Percentiles rank a stretch among this genome's conserved stretches.
phyloP scores from a whole-genome alignment of 495 filamentous ascomycete genomes.

The Stereocaulon alpinum region DNA sequence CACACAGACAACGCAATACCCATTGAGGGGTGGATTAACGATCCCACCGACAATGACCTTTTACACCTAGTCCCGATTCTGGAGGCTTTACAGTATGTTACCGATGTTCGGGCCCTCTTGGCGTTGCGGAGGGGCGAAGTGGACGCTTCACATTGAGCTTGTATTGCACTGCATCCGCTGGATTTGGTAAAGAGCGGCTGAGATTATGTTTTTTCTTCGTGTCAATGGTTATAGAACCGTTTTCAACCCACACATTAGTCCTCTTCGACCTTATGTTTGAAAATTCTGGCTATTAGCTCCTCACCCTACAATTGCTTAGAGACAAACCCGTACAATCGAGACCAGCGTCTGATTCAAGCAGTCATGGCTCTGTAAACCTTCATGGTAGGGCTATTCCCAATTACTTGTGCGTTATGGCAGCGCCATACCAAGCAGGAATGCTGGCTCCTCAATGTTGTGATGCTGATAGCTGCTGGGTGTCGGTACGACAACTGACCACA shows the following conservation, averaged over 20 bases:
- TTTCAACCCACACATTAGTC: neutral
- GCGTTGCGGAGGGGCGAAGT: constrained; percentile 77
- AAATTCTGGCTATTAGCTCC: too few species aligned
- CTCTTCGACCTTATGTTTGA: too few species aligned
- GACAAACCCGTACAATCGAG: neutral
- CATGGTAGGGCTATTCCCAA: too few species aligned
- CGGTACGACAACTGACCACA: neutral
- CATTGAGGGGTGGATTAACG: constrained; percentile 86
- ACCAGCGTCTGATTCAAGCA: too few species aligned
- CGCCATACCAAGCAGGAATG: constrained; percentile 30
- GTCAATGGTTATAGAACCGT: neutral
- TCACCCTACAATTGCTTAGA: too few species aligned
- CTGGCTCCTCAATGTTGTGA: constrained; percentile 29
- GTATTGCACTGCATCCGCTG: neutral
- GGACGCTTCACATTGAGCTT: constrained; percentile 30
- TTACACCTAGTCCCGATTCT: constrained; percentile 87
- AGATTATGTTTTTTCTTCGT: neutral
- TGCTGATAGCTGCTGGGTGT: constrained; percentile 28
- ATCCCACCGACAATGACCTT: constrained; percentile 83
- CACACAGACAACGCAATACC: constrained; percentile 78
- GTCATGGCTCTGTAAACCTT: too few species aligned
- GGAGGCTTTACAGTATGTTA: constrained; percentile 91
- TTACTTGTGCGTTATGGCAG: constrained; percentile 17
- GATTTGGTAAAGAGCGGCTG: neutral
- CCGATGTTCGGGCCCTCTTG: constrained; percentile 82